These are phyloP conservation scores for Nakazawaea peltata DNA, from an alignment of 805 yeast genomes.

Conservation along the genomic window DNA sequence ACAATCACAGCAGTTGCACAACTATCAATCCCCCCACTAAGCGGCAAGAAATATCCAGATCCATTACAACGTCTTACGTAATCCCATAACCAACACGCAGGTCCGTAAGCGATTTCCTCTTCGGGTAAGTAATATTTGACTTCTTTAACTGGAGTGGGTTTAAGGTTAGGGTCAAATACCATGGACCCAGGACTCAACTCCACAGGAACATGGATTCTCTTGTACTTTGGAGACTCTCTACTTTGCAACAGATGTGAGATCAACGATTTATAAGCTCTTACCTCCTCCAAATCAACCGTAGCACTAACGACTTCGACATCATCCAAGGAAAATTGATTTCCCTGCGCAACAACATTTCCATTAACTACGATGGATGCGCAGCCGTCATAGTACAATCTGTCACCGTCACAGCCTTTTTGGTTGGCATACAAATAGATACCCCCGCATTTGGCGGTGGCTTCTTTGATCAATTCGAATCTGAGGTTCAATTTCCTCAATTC, in stretches of 20 bases:
- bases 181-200: constrained; percentile 56
- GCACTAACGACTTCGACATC: constrained; percentile 97
- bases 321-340: constrained; percentile 76
- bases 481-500: constrained; percentile 85
- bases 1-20: constrained; percentile 97
- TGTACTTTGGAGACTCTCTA: constrained; percentile 30
- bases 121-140: constrained; percentile 74
- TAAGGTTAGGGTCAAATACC: constrained; percentile 51
- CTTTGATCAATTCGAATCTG: constrained; percentile 76
- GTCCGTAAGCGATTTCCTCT: constrained; percentile 96
- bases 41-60: constrained; percentile 87
- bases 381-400: constrained; percentile 93
- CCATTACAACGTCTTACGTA: constrained; percentile 85
- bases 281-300: constrained; percentile 88
- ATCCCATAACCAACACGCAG: constrained; percentile 99
- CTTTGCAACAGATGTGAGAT: constrained; percentile 76
- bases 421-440: constrained; percentile 91
- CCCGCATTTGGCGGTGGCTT: constrained; percentile 94
- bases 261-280: constrained; percentile 67
- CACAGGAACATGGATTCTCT: constrained; percentile 52
- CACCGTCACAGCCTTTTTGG: constrained; percentile 98
- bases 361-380: constrained; percentile 92
- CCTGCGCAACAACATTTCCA: constrained; percentile 90
- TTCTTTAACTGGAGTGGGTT: constrained; percentile 45
- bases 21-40: constrained; percentile 96